A percentile compares a stretch with the other conserved stretches of the same genome.
These are phyloP conservation scores for Rhizopogon salebrosus DNA, from an alignment of 768 basidiomycete genomes.

Conservation along the genomic window DNA sequence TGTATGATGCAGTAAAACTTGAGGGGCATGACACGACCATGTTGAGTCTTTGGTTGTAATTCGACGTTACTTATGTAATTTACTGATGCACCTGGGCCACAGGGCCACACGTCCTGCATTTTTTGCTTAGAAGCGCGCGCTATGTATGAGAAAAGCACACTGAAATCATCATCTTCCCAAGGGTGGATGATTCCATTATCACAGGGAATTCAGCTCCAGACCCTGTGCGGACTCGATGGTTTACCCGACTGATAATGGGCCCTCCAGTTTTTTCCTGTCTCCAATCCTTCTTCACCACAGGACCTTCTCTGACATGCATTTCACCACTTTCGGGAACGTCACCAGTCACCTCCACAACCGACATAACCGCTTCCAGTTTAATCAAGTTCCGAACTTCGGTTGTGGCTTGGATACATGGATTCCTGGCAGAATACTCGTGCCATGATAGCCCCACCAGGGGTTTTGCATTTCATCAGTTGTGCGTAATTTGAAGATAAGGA, in stretches of 20 bases:
- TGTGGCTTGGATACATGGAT: slow-evolving; percentile 54
- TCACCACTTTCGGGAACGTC: slow-evolving; percentile 43
- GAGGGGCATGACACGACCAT: too few species aligned
- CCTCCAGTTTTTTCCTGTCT: slow-evolving; percentile 24
- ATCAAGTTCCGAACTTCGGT: slow-evolving; percentile 58
- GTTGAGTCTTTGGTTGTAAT: too few species aligned
- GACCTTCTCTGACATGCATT: slow-evolving; percentile 57
- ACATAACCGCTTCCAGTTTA: slow-evolving; percentile 40
- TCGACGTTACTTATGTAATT: too few species aligned
- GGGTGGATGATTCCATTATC: slow-evolving; percentile 17
- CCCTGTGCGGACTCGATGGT: slow-evolving; percentile 55
- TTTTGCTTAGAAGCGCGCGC: neutral
- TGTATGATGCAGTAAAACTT: too few species aligned
- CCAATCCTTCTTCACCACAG: slow-evolving; percentile 23
- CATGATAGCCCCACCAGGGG: too few species aligned
- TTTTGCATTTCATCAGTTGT: too few species aligned
- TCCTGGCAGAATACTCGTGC: too few species aligned
- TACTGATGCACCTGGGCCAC: too few species aligned
- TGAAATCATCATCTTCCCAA: slow-evolving; percentile 39
- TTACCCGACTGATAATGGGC: slow-evolving; percentile 54
- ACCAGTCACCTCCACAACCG: slow-evolving; percentile 20
- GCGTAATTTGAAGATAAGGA: too few species aligned
- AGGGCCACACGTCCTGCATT: slow-evolving; percentile 49
- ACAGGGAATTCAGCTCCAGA: slow-evolving; percentile 41
- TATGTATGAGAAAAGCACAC: slow-evolving; percentile 10